A percentile compares a stretch with the other conserved stretches of the same genome.
phyloP scores from a whole-genome alignment of 129 eudicot species.

The Flaveria brownii region DNA sequence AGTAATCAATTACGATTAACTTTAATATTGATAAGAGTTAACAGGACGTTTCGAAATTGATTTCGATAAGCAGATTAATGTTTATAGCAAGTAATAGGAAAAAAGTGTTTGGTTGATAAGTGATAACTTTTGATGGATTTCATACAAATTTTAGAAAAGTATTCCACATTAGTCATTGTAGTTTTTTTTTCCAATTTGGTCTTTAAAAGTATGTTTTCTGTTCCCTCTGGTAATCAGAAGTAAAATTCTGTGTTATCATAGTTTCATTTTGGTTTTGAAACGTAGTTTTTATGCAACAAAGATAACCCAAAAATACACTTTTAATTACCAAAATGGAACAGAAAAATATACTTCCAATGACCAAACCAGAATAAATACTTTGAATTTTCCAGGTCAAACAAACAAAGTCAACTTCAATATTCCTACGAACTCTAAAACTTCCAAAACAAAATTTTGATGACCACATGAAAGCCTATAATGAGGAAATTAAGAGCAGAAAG shows the following conservation, averaged over 20 bases:
- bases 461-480: not conserved
- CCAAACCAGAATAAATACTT: not conserved
- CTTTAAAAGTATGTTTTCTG: no score
- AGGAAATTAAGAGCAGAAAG: not conserved
- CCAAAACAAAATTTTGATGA: not conserved
- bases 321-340: no score
- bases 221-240: no score
- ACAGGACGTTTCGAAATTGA: not conserved
- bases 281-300: no score
- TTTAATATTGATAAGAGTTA: not conserved
- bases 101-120: not conserved
- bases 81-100: not conserved
- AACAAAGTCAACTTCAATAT: not conserved
- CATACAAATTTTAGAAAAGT: not conserved
- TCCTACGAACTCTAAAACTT: not conserved
- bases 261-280: no score
- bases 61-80: not conserved
- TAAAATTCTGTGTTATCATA: no score
- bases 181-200: not conserved
- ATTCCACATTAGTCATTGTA: not conserved
- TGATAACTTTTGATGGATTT: not conserved
- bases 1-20: not conserved
- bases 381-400: not conserved
- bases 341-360: no score
- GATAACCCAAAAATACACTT: no score